These are phyloP conservation scores for Gillenia trifoliata DNA, from an alignment of 306 rosid species.

Conservation along the genomic window DNA sequence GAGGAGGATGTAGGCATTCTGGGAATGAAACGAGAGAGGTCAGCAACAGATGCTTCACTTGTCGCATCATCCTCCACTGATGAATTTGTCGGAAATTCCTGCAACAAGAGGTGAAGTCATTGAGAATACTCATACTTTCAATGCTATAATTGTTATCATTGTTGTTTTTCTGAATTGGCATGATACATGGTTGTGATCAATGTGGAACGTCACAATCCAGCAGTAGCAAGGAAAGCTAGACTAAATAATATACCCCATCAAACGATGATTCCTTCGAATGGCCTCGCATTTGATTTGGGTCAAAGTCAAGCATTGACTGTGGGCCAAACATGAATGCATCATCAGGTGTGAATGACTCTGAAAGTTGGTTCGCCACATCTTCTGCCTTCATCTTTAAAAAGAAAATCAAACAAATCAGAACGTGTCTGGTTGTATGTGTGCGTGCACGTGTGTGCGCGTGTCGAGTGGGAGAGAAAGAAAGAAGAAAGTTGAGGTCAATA, in stretches of 20 bases:
- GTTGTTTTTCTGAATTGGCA: not conserved
- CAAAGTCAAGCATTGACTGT: conserved; percentile 53
- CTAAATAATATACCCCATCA: conserved; percentile 40
- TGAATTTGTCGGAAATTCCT: conserved; percentile 68
- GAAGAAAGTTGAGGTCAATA: not conserved
- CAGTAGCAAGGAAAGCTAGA: conserved; percentile 3
- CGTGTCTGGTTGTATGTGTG: not conserved
- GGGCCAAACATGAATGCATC: conserved; percentile 87
- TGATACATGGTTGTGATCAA: not conserved
- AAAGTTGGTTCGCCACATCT: conserved; percentile 53
- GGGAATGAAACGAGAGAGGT: conserved; percentile 63
- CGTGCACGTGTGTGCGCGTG: not conserved
- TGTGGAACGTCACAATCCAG: not conserved
- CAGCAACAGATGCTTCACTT: conserved; percentile 84
- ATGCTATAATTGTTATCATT: not conserved
- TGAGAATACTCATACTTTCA: not conserved
- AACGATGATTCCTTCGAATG: conserved; percentile 56
- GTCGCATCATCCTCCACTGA: conserved; percentile 62
- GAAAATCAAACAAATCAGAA: conserved; percentile 27
- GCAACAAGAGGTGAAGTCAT: conserved; percentile 14
- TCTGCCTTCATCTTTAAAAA: conserved; percentile 61
- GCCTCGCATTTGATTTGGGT: conserved; percentile 27
- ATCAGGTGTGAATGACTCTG: conserved; percentile 71
- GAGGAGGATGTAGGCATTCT: conserved; percentile 59
- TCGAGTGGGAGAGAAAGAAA: not conserved